These are phyloP conservation scores for Cupressus sempervirens DNA, from an alignment of 75 land plant species.

Conservation along the genomic window DNA sequence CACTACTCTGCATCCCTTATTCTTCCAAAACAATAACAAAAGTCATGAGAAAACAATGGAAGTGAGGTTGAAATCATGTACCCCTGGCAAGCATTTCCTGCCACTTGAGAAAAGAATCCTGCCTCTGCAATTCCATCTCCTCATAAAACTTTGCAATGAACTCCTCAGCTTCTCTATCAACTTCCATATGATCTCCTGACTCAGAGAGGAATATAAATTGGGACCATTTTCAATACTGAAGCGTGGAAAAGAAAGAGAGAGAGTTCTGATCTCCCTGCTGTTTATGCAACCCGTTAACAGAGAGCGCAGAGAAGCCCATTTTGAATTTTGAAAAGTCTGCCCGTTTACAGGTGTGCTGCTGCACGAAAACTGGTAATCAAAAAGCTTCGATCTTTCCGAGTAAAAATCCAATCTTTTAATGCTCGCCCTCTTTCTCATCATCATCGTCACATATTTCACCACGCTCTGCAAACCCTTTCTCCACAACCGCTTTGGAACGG, in stretches of 20 bases:
- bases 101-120: conserved; percentile 20
- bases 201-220: background rate
- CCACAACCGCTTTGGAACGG: background rate
- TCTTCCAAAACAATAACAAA: background rate
- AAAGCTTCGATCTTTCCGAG: background rate
- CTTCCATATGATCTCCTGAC: background rate
- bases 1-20: background rate
- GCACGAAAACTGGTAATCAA: background rate
- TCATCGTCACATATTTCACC: background rate
- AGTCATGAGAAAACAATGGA: background rate
- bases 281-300: background rate
- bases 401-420: background rate
- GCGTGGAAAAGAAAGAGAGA: background rate
- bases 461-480: background rate
- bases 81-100: background rate
- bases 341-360: background rate
- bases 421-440: background rate
- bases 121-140: conserved; percentile 51
- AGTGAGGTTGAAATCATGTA: background rate
- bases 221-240: background rate
- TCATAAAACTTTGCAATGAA: conserved; percentile 51
- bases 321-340: background rate
- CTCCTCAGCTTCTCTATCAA: conserved; percentile 47
- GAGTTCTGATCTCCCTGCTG: background rate
- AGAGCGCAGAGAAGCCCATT: background rate